Percentiles rank a stretch among this genome's conserved stretches.
Conservation (phyloP, 495 filamentous ascomycete genomes). For the Pyrenula aspistea region DNA sequence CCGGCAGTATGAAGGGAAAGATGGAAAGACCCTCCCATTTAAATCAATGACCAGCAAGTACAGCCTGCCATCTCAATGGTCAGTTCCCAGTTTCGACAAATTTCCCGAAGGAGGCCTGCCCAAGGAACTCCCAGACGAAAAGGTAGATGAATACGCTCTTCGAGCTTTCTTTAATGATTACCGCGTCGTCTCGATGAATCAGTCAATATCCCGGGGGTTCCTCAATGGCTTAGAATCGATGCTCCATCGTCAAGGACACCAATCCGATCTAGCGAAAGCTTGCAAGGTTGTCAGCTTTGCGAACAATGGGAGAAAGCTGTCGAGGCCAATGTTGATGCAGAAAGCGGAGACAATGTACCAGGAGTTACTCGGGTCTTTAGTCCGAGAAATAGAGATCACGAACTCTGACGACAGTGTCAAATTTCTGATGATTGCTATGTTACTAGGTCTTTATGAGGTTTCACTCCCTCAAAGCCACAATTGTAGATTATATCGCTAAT, state of each 20-base stretch:
- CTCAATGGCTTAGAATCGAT: slow-evolving; percentile 16
- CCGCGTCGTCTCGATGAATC: slow-evolving; percentile 10
- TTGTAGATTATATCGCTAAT: slow-evolving; percentile 1
- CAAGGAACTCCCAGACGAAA: slow-evolving; percentile 10
- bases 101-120: slow-evolving; percentile 10
- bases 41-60: slow-evolving; percentile 18
- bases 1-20: slow-evolving; percentile 11
- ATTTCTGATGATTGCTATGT: slow-evolving; percentile 9
- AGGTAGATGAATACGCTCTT: slow-evolving; percentile 13
- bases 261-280: slow-evolving; percentile 16
- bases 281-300: slow-evolving; percentile 17
- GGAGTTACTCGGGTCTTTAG: slow-evolving; percentile 13
- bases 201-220: slow-evolving; percentile 13
- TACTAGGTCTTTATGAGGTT: slow-evolving; percentile 22
- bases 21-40: background rate
- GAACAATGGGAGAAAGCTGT: slow-evolving; percentile 14
- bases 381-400: slow-evolving; percentile 8
- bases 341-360: slow-evolving; percentile 16
- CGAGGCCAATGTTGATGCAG: slow-evolving; percentile 9
- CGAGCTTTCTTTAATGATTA: slow-evolving; percentile 22
- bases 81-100: slow-evolving; percentile 8
- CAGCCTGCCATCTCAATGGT: slow-evolving; percentile 11
- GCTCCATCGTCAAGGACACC: slow-evolving; percentile 6
- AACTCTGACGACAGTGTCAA: slow-evolving; percentile 5
- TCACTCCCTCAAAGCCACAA: background rate